These are phyloP conservation scores for Calophaca sinica DNA, from an alignment of 306 rosid genomes.

Conservation along the genomic window DNA sequence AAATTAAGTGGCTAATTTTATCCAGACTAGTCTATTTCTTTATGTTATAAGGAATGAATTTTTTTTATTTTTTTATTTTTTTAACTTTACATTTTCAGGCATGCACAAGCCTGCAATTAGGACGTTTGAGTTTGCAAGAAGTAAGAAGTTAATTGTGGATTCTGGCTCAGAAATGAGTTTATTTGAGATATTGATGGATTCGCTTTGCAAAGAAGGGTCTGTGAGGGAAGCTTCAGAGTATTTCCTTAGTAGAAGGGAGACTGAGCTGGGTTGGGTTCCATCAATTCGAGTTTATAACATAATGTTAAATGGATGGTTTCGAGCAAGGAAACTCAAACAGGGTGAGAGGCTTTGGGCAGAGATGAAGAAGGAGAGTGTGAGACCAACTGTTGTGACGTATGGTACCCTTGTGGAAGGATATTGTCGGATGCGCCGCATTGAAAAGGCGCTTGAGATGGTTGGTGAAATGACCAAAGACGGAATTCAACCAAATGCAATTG, in stretches of 20 bases:
- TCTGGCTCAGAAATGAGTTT: slow-evolving; percentile 63
- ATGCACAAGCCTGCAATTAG: slow-evolving; percentile 65
- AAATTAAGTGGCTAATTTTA: neutral
- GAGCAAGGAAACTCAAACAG: slow-evolving; percentile 76
- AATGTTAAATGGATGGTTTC: slow-evolving; percentile 81
- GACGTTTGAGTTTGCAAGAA: slow-evolving; percentile 73
- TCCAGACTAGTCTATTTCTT: slow-evolving; percentile 18
- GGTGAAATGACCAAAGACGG: slow-evolving; percentile 74
- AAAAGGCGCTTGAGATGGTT: slow-evolving; percentile 75
- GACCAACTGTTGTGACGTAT: slow-evolving; percentile 85
- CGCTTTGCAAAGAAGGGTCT: slow-evolving; percentile 86
- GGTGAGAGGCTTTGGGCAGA: slow-evolving; percentile 84
- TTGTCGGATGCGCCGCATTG: slow-evolving; percentile 78
- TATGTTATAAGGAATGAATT: slow-evolving; percentile 1
- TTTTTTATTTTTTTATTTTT: too few relatives aligned
- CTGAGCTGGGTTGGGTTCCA: slow-evolving; percentile 50
- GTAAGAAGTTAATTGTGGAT: slow-evolving; percentile 49
- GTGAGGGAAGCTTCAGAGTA: slow-evolving; percentile 52
- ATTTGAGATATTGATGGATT: slow-evolving; percentile 82
- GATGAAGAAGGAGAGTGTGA: slow-evolving; percentile 78
- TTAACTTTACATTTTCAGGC: slow-evolving; percentile 29
- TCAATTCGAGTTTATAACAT: slow-evolving; percentile 75
- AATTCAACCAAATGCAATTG: slow-evolving; percentile 75
- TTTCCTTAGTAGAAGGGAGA: slow-evolving; percentile 45
- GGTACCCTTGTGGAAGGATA: slow-evolving; percentile 93